These are phyloP conservation scores for Daldinia loculata DNA, from an alignment of 495 filamentous ascomycete genomes.

Conservation along the genomic window DNA sequence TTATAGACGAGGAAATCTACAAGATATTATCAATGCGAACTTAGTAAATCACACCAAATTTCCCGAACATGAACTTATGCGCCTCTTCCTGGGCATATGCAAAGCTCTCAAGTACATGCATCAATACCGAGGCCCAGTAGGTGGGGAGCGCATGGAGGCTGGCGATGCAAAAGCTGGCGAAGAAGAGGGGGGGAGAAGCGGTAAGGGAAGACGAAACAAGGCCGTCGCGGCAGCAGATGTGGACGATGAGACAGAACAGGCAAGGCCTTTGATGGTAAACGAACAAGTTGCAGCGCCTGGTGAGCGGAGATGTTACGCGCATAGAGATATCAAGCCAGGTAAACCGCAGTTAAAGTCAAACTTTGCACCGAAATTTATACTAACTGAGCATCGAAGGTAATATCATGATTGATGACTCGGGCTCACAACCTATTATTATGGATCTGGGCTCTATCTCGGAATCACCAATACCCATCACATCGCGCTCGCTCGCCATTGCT, in stretches of 20 bases:
- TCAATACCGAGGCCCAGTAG: conserved; percentile 69
- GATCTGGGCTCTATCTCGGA: conserved; percentile 92
- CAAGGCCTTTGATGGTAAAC: conserved; percentile 82
- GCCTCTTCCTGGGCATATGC: conserved; percentile 90
- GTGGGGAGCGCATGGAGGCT: conserved; percentile 61
- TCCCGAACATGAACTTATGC: conserved; percentile 83
- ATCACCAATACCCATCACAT: conserved; percentile 91
- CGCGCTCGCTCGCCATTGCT: conserved; percentile 85
- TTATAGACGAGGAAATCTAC: conserved; percentile 91
- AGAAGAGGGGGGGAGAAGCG: conserved; percentile 61
- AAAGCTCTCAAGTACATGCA: conserved; percentile 89
- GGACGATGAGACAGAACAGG: conserved; percentile 76
- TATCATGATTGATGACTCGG: conserved; percentile 94
- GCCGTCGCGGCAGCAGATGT: conserved; percentile 58
- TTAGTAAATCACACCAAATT: conserved; percentile 95
- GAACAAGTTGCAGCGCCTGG: conserved; percentile 80
- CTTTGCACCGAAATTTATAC: conserved; percentile 3
- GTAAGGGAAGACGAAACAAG: conserved; percentile 64
- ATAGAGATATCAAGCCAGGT: conserved; percentile 98
- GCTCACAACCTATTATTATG: conserved; percentile 93
- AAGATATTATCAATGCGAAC: conserved; percentile 98
- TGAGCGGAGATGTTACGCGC: conserved; percentile 82
- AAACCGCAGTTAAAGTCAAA: conserved; percentile 28
- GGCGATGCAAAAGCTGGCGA: conserved; percentile 41
- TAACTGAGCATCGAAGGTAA: conserved; percentile 68